phyloP scores from a whole-genome alignment of 2,329 filamentous ascomycete species.

The Alternaria conjuncta region DNA sequence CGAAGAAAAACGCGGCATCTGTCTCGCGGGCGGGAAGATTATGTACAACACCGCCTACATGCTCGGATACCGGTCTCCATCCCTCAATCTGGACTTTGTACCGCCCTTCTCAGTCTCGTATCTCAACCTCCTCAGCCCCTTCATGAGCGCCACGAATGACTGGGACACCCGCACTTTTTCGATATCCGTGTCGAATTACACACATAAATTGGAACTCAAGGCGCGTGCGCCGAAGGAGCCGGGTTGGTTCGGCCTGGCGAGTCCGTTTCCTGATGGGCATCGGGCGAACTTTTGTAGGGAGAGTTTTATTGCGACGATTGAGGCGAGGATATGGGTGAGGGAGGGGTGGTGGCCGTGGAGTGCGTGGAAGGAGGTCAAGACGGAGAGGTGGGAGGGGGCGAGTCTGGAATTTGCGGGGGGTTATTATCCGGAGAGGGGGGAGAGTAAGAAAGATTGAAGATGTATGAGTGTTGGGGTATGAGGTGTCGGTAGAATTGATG shows the following conservation, averaged over 20 bases:
- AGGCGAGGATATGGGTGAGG: slow-evolving; percentile 51
- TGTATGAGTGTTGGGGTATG: not conserved
- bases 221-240: slow-evolving; percentile 50
- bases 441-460: slow-evolving; percentile 39
- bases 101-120: slow-evolving; percentile 53
- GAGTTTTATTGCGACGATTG: slow-evolving; percentile 56
- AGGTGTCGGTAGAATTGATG: not conserved
- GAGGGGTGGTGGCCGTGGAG: slow-evolving; percentile 42
- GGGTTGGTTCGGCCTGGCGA: slow-evolving; percentile 54
- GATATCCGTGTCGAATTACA: slow-evolving; percentile 48
- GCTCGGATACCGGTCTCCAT: slow-evolving; percentile 52
- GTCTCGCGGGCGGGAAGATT: slow-evolving; percentile 44
- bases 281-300: slow-evolving; percentile 53
- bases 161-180: slow-evolving; percentile 51
- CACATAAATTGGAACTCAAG: slow-evolving; percentile 50
- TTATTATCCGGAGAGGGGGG: slow-evolving; percentile 54
- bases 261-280: slow-evolving; percentile 57
- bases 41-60: slow-evolving; percentile 53
- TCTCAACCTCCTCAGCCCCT: slow-evolving; percentile 46
- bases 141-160: slow-evolving; percentile 50
- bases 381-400: slow-evolving; percentile 51
- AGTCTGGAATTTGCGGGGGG: slow-evolving; percentile 59
- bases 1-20: slow-evolving; percentile 28
- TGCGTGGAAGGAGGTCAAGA: slow-evolving; percentile 49
- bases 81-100: slow-evolving; percentile 50